Evolutionary conservation across 345 rosid genomes (phyloP).

Genomic region (Streptanthus diversifolius): DNA sequence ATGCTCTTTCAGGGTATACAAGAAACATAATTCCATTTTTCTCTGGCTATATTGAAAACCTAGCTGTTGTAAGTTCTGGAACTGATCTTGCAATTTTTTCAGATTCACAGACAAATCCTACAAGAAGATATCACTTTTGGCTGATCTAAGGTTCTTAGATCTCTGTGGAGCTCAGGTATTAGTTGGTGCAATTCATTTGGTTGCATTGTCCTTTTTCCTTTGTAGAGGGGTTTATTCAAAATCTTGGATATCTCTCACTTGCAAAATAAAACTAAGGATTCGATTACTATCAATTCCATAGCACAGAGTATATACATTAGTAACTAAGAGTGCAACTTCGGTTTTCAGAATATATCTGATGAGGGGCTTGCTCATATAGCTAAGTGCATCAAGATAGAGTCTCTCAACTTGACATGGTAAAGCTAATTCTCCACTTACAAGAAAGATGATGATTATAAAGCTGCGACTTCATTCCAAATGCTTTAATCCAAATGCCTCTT

Average conservation of each 20-base stretch:
- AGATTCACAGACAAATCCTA: conserved; percentile 79
- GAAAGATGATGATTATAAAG: conserved; percentile 1
- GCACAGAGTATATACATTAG: background rate
- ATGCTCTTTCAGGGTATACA: conserved; percentile 76
- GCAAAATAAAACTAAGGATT: background rate
- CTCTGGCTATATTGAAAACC: conserved; percentile 2
- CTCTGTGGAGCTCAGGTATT: conserved; percentile 93
- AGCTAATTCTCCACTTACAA: conserved; percentile 21
- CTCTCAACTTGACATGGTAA: conserved; percentile 91
- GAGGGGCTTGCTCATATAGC: conserved; percentile 74
- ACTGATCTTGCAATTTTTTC: conserved; percentile 30
- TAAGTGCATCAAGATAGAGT: conserved; percentile 56
- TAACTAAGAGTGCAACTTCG: conserved; percentile 14
- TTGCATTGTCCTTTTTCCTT: conserved; percentile 1
- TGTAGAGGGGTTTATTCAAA: background rate
- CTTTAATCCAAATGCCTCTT: background rate
- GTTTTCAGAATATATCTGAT: conserved; percentile 76
- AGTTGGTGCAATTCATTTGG: conserved; percentile 14
- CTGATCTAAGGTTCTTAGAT: conserved; percentile 63
- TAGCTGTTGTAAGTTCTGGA: background rate
- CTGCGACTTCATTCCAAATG: conserved; percentile 2
- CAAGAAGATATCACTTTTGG: conserved; percentile 58
- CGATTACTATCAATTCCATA: background rate
- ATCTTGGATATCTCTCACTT: background rate
- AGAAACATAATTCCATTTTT: background rate